Evolutionary conservation across 495 filamentous ascomycete genomes (phyloP).

Genomic region (Aspergillus avenaceus): DNA sequence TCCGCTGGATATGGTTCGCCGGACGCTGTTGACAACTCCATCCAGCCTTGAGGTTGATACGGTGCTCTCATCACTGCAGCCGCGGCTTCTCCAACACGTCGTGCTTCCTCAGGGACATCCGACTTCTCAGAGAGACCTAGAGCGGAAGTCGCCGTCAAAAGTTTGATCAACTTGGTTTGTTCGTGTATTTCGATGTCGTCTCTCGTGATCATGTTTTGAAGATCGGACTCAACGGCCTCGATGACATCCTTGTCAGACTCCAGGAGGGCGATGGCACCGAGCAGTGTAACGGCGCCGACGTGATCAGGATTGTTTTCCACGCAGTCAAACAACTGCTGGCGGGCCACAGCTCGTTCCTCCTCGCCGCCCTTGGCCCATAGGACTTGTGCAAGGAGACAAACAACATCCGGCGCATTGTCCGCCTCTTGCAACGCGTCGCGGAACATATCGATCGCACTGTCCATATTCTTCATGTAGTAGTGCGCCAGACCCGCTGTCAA

Average conservation of each 20-base stretch:
- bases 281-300: slow-evolving; percentile 68
- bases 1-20: slow-evolving; percentile 58
- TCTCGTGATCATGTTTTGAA: slow-evolving; percentile 63
- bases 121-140: slow-evolving; percentile 33
- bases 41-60: slow-evolving; percentile 72
- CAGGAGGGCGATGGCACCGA: slow-evolving; percentile 78
- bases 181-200: slow-evolving; percentile 48
- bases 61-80: slow-evolving; percentile 75
- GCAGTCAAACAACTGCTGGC: slow-evolving; percentile 73
- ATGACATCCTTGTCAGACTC: slow-evolving; percentile 73
- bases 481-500: slow-evolving; percentile 79
- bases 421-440: slow-evolving; percentile 77
- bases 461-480: slow-evolving; percentile 61
- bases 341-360: slow-evolving; percentile 67
- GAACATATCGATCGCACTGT: slow-evolving; percentile 72
- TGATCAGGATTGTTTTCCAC: slow-evolving; percentile 71
- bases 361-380: slow-evolving; percentile 86
- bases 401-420: slow-evolving; percentile 71
- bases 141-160: slow-evolving; percentile 54
- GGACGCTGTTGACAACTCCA: slow-evolving; percentile 57
- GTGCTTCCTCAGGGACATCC: slow-evolving; percentile 29
- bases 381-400: slow-evolving; percentile 83
- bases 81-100: slow-evolving; percentile 52
- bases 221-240: slow-evolving; percentile 75
- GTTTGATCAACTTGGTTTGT: slow-evolving; percentile 48